Evolutionary conservation across 805 yeast genomes (phyloP).

Genomic region (Kazachstania martiniae): DNA sequence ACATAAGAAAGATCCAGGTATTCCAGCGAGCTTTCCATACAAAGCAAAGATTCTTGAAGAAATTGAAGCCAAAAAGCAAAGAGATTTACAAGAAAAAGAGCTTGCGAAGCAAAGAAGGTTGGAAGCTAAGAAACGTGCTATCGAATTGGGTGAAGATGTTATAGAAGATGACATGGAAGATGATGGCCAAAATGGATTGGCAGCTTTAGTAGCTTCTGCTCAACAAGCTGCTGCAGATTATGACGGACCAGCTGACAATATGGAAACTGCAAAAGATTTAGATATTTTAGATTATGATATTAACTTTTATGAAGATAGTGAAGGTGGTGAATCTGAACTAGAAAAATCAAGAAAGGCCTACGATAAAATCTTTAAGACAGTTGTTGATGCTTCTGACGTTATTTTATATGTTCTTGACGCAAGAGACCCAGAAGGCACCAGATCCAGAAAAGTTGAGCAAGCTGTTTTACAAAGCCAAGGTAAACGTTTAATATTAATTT

Average conservation of each 20-base stretch:
- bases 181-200: conserved; percentile 45
- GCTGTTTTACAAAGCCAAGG: conserved; percentile 66
- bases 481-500: conserved; percentile 73
- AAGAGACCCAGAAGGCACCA: conserved; percentile 91
- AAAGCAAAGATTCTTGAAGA: conserved; percentile 71
- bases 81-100: conserved; percentile 44
- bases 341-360: conserved; percentile 83
- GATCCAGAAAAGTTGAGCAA: conserved; percentile 86
- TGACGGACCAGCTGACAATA: conserved; percentile 40
- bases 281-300: conserved; percentile 42
- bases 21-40: conserved; percentile 91
- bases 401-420: conserved; percentile 91
- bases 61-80: conserved; percentile 52
- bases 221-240: conserved; percentile 74
- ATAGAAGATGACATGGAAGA: conserved; percentile 33
- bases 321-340: conserved; percentile 36
- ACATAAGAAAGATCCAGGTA: conserved; percentile 80
- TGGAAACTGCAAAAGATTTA: conserved; percentile 31
- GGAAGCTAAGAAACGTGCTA: conserved; percentile 30
- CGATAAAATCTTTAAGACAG: conserved; percentile 87
- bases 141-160: conserved; percentile 30
- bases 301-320: conserved; percentile 34
- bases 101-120: conserved; percentile 39
- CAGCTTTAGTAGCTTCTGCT: conserved; percentile 85
- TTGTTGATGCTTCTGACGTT: conserved; percentile 87